phyloP scores from a whole-genome alignment of 139 green algal genomes.

The Ulvella scutata region DNA sequence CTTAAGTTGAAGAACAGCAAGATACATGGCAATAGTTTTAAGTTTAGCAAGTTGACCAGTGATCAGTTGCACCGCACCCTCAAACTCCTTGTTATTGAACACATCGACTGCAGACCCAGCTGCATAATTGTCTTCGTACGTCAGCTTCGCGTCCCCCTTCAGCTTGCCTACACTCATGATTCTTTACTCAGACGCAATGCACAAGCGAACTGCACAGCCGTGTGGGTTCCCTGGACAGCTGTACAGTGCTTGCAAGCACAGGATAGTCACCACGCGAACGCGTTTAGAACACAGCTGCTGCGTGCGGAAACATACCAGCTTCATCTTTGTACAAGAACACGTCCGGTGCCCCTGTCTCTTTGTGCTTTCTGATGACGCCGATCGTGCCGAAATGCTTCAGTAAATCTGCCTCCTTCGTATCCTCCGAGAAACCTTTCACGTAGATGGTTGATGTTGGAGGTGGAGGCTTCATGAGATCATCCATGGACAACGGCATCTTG shows the following conservation, averaged over 20 bases:
- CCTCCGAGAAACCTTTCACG: not conserved
- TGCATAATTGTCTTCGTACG: not conserved
- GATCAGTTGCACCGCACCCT: not conserved
- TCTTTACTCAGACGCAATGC: too few species aligned
- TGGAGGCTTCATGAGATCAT: not conserved
- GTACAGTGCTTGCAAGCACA: too few species aligned
- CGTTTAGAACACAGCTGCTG: too few species aligned
- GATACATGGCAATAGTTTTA: not conserved
- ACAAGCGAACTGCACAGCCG: too few species aligned
- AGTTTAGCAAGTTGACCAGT: not conserved
- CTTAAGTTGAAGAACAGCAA: not conserved
- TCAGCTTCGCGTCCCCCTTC: not conserved
- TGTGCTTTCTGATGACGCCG: not conserved
- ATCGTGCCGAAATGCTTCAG: not conserved
- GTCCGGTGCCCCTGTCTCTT: not conserved
- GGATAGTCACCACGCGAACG: too few species aligned
- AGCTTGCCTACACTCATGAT: not conserved
- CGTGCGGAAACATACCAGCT: not conserved
- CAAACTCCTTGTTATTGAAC: not conserved
- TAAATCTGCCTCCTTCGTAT: not conserved
- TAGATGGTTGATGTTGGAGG: not conserved
- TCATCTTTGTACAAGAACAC: not conserved
- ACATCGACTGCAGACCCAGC: not conserved
- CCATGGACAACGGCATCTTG: conserved; percentile 4
- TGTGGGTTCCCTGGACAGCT: too few species aligned